A percentile compares a stretch with the other conserved stretches of the same genome.
phyloP scores from a whole-genome alignment of 331 rosid genomes.

The Spiraea crenata region DNA sequence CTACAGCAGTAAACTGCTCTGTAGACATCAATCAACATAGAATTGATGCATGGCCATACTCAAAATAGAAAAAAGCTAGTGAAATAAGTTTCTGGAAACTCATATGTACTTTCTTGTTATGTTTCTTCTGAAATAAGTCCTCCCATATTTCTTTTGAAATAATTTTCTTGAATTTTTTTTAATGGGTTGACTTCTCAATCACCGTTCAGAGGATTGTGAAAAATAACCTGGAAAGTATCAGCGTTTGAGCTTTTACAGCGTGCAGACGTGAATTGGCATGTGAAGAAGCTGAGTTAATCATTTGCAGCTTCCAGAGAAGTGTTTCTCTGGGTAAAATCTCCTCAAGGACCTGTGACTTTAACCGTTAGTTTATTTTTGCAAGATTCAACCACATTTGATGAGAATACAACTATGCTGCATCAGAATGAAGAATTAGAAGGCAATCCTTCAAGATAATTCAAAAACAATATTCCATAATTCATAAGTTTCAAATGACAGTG shows the following conservation, averaged over 20 bases:
- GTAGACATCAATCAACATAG: no score
- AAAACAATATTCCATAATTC: neutral
- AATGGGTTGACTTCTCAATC: neutral
- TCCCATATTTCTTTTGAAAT: neutral
- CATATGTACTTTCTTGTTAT: no score
- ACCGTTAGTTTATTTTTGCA: slow-evolving; percentile 24
- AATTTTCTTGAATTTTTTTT: neutral
- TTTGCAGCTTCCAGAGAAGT: slow-evolving; percentile 69
- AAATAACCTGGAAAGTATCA: slow-evolving; percentile 73
- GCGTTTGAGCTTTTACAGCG: slow-evolving; percentile 72
- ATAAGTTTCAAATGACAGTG: neutral
- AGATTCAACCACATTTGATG: slow-evolving; percentile 7
- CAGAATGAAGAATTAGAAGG: neutral
- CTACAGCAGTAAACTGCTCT: slow-evolving; percentile 15
- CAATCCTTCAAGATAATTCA: neutral
- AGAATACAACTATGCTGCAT: neutral
- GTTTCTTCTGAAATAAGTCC: no score
- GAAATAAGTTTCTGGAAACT: no score
- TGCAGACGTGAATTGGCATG: slow-evolving; percentile 68
- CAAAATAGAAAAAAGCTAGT: neutral
- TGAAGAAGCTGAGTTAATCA: slow-evolving; percentile 78
- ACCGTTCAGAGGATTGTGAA: neutral
- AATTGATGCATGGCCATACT: neutral
- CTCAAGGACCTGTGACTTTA: slow-evolving; percentile 64
- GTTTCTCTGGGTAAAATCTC: slow-evolving; percentile 73